Evolutionary conservation across 345 rosid species (phyloP), one percentile per base, ranked within the genome.

Genomic region (Euphorbia pulcherrima): DNA sequence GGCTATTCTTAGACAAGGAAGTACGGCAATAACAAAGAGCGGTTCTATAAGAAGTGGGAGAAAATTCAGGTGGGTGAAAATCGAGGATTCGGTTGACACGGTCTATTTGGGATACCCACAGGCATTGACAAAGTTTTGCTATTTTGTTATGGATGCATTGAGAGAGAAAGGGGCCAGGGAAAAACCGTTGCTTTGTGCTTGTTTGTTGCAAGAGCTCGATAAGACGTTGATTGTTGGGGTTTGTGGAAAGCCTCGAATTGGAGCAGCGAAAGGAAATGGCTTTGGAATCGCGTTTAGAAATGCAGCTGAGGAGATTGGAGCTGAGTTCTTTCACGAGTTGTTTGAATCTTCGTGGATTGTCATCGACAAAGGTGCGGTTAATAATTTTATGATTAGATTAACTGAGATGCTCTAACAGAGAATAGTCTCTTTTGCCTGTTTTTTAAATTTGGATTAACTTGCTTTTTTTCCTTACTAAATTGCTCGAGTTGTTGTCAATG

Each of bases 271-370:
- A 80, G 99, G 97, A 53, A 94, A 94, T 75, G 92, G 93, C 8
- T 91, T 94, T 74, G 99, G 97, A 4, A 65, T 76, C 70, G 95
- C 97, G 39, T 94, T 94, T 65, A 85, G 90, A 76, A 85, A 89
- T 44, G 93, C 97, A 7, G 97, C 96, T 14, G 81, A 83, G 64
- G 96, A 91, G 71, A 89, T 82, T 40, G 88, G 87, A 75, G 87
- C 90, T 20, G 97, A 82, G 66, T 91, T 83, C 85, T 91, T 87
- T 80, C 97, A 91, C 18, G 99, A 94, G 80, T 84, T 94, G 17
- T 91, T 94, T 28, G 99, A 94, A 79, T 91, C 96, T 81, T 94
- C 99, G 6, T 94, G 99, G 99, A 94, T 91, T 46, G 76, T 94
- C 48, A 75, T 94, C 67, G 93, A 94, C 75, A 81, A 73, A 71